A percentile compares a stretch with the other conserved stretches of the same genome.
Conservation (phyloP, 768 basidiomycete species). For the Lanmaoa rubissima region DNA sequence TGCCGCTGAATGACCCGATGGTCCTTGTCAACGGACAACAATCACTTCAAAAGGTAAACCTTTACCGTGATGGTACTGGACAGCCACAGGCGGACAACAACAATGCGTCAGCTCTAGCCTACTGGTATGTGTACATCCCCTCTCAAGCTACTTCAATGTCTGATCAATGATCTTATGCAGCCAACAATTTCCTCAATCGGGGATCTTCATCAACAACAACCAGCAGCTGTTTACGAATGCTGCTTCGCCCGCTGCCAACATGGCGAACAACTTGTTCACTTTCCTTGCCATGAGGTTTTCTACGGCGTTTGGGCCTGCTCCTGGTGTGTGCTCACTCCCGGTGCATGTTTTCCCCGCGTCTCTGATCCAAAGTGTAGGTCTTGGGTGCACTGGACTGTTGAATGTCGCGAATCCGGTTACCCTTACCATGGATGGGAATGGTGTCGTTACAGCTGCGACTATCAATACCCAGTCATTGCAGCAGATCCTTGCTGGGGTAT, state of each 20-base stretch:
- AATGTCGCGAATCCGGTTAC: constrained; percentile 24
- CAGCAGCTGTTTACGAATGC: constrained; percentile 17
- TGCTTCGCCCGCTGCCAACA: constrained; percentile 20
- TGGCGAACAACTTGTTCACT: constrained; percentile 27
- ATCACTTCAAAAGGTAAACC: constrained; percentile 27
- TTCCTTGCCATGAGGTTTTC: constrained; percentile 32
- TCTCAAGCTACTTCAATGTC: background rate
- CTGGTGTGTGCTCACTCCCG: constrained; percentile 13
- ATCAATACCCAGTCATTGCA: constrained; percentile 21
- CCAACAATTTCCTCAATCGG: constrained; percentile 21
- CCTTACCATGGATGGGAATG: constrained; percentile 27
- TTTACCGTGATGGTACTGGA: constrained; percentile 28
- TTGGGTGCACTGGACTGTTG: constrained; percentile 20
- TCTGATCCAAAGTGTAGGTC: constrained; percentile 17
- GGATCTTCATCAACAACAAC: constrained; percentile 25
- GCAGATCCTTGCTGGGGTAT: constrained; percentile 15
- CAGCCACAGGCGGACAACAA: constrained; percentile 23
- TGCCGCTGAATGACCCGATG: constrained; percentile 28
- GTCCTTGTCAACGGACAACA: constrained; percentile 24
- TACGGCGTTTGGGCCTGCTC: constrained; percentile 21
- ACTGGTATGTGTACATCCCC: constrained; percentile 17
- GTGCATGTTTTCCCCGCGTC: background rate
- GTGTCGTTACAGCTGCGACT: constrained; percentile 25
- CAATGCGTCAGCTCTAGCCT: constrained; percentile 21
- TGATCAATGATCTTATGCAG: constrained; percentile 4